Conservation (phyloP, 768 basidiomycete genomes). For the Neoboletus magnificus region DNA sequence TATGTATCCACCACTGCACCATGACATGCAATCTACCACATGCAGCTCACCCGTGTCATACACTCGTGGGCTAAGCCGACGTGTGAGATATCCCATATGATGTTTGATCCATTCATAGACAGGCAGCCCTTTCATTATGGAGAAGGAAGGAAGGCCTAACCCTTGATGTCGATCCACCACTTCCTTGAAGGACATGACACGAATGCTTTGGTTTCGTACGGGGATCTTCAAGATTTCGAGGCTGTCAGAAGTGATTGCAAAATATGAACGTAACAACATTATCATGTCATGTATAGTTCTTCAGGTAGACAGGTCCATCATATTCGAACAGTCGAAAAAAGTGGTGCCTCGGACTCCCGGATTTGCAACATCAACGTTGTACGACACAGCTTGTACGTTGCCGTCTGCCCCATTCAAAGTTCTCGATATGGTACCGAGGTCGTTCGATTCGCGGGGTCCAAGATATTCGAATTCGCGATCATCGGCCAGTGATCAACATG, state of each 20-base stretch:
- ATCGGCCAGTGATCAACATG: background rate
- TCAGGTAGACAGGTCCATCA: too few relatives aligned
- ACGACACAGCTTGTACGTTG: too few relatives aligned
- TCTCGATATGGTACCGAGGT: background rate
- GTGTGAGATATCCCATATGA: background rate
- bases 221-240: too few relatives aligned
- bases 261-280: background rate
- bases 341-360: too few relatives aligned
- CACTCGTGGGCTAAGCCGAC: background rate
- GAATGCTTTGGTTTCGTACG: too few relatives aligned
- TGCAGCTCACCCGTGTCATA: conserved; percentile 12
- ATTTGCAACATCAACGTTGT: too few relatives aligned
- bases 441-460: background rate
- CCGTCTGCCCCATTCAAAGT: too few relatives aligned
- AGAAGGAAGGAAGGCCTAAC: background rate
- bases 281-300: too few relatives aligned
- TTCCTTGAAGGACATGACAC: background rate
- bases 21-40: conserved; percentile 29
- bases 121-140: background rate
- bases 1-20: conserved; percentile 24
- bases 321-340: too few relatives aligned
- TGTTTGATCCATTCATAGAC: background rate
- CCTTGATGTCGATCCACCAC: background rate
- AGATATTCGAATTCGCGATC: background rate
- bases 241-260: background rate